Base-by-base conservation (phyloP, 1,284 basidiomycete species). In the Xerocomus subilludens region DNA sequence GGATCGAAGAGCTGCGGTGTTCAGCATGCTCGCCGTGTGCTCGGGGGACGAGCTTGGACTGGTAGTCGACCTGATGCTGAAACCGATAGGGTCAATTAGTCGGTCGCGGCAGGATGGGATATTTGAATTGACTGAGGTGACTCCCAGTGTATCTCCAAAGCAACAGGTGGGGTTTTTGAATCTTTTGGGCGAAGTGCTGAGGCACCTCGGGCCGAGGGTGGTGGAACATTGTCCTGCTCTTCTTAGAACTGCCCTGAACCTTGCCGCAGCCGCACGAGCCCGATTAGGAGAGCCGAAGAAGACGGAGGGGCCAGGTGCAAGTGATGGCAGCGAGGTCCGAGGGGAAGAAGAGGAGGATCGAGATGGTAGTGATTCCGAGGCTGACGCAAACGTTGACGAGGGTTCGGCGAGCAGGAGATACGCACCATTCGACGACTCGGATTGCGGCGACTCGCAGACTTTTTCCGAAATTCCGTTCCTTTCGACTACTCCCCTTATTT, bases 61-160 rank as follows among this genome's bases (percentile, higher is more conserved):
- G 2, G 87, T 99, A 0, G 91, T 98, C 32, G 92, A 97, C 77
- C 88, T 99, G 67, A 99, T 99, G 96, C 85, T 99, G n/a, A 89
- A 89, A 67, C 93, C 96, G 0, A 90, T 98, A 76, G 86, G 85
- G 16, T 84, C 84, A 63, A 83, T 84, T 58, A 74, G 79, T 35
- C 72, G 74, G 71, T 77, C 59, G 63, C 80, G 67, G 80, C 73
- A 70, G 66, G 82, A 82, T 5, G 76, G 74, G 23, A 72, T 33
- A 5, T 84, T 87, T 74, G 69, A 62, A 32, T 64, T 88, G 75
- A 70, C 73, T 32, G 65, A 80, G 74, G 76, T 89, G 2, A 79
- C 85, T 4, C 64, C 75, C 3, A 82, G 79, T 9, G 84, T 89
- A 1, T 86, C 90, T 4, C 88, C 90, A 67, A 94, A 93, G 84